These are phyloP conservation scores for Trypanosomatidae sp. DNA, from an alignment of 208 protist genomes.

Conservation along the genomic window DNA sequence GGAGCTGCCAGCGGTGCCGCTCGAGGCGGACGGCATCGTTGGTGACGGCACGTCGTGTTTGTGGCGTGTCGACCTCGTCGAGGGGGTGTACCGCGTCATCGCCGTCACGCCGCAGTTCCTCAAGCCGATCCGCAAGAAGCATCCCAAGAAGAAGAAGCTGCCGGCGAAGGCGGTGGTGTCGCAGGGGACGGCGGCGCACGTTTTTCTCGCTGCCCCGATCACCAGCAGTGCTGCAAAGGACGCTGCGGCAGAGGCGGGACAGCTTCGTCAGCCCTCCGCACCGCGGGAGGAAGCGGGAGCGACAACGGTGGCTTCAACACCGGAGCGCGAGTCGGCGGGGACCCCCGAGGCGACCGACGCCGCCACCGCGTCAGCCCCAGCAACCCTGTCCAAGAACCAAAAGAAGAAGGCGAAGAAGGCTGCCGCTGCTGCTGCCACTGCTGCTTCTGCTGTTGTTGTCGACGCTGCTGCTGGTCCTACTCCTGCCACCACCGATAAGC, in stretches of 20 bases:
- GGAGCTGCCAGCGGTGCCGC: conserved; percentile 22
- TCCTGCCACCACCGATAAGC: no score
- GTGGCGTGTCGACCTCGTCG: conserved; percentile 45
- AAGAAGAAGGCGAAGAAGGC: neutral
- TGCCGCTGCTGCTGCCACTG: neutral
- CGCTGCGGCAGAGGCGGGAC: no score
- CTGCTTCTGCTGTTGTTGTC: neutral
- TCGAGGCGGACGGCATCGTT: conserved; percentile 35
- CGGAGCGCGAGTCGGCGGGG: no score
- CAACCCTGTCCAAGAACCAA: neutral
- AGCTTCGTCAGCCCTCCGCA: no score
- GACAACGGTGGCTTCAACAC: neutral
- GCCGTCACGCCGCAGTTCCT: conserved; percentile 60
- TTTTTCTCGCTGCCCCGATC: no score
- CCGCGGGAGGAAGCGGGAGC: neutral
- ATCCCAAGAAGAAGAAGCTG: conserved; percentile 38
- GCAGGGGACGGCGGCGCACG: conserved; percentile 27
- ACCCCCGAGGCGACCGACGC: neutral
- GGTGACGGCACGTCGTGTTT: conserved; percentile 52
- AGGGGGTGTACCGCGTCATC: conserved; percentile 31
- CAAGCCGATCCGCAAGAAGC: conserved; percentile 38
- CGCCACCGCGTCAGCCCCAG: neutral
- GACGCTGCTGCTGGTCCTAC: no score
- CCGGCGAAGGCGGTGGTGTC: conserved; percentile 6
- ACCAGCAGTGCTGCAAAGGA: no score